Evolutionary conservation across 805 yeast genomes (phyloP).

Genomic region (Peterozyma xylosa): DNA sequence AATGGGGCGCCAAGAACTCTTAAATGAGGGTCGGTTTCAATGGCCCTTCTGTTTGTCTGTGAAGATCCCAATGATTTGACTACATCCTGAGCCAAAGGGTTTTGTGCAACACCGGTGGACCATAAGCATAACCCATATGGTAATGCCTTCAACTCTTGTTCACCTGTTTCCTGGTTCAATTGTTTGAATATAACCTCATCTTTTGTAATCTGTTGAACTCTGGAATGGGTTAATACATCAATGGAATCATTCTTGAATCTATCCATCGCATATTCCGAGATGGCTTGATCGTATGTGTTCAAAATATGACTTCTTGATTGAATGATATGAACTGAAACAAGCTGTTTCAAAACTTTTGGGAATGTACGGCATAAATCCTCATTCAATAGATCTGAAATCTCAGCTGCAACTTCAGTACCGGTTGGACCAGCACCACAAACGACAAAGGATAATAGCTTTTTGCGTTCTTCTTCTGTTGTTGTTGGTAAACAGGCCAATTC

Average conservation of each 20-base stretch:
- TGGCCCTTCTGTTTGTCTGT: conserved; percentile 62
- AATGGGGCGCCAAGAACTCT: conserved; percentile 61
- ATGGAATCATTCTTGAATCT: conserved; percentile 57
- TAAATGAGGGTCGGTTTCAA: conserved; percentile 68
- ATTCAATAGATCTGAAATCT: conserved; percentile 55
- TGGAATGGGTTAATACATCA: conserved; percentile 55
- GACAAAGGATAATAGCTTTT: conserved; percentile 51
- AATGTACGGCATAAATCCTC: conserved; percentile 53
- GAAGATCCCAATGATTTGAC: conserved; percentile 36
- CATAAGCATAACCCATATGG: conserved; percentile 67
- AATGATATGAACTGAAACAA: conserved; percentile 58
- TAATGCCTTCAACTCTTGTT: conserved; percentile 33
- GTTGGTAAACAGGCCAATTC: conserved; percentile 63
- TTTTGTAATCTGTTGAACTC: conserved; percentile 50
- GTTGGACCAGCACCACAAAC: conserved; percentile 76
- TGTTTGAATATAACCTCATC: conserved; percentile 55
- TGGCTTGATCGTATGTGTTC: conserved; percentile 61
- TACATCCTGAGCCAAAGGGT: conserved; percentile 51
- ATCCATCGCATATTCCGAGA: conserved; percentile 57
- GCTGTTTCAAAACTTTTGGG: conserved; percentile 55
- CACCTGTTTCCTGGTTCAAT: conserved; percentile 32
- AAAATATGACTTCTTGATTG: conserved; percentile 63
- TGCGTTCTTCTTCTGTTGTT: conserved; percentile 55
- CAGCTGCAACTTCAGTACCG: conserved; percentile 71
- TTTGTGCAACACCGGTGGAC: conserved; percentile 72